Evolutionary conservation across 495 filamentous ascomycete genomes (phyloP), one percentile per base, ranked within the genome.

Genomic region (Penicillium egyptiacum): DNA sequence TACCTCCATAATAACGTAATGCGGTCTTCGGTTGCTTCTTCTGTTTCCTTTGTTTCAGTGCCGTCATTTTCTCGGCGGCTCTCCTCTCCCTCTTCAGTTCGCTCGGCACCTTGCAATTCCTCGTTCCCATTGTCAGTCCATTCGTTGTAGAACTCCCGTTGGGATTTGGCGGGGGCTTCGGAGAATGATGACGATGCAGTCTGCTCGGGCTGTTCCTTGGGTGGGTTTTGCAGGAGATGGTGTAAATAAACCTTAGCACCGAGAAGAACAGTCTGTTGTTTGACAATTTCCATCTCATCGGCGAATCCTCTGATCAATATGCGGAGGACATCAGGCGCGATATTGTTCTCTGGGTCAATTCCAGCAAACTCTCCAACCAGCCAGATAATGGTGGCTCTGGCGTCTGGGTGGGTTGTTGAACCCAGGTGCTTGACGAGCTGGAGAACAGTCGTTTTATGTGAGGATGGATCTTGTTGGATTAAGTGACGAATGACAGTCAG

Each of bases 161-260:
- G 60, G 4, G 49, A 45, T 7, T 59, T 64, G 17, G 55, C 42
- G 10, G 64, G n/a, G 7, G 26, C 41, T 14, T 61, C 50, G 0
- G 56, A 39, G 1, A 46, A n/a, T 43, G 56, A 23, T 48, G 51
- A n/a, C 14, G 49, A n/a, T 7, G 14, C 17, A 5, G 37, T 1
- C 22, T 46, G 42, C 22, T 62, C 56, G 16, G 60, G 42, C 45
- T 65, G 42, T 42, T 74, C 66, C 30, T 70, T 55, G 2, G 67
- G 67, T 25, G 82, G 78, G 57, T 92, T 93, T 37, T 69, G 69
- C 16, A 80, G 39, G 19, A 97, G 74, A 66, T 95, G 81, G 64
- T 96, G 90, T 4, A 97, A 81, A 67, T 98, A 97, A 6, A 97
- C 91, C 60, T 96, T 97, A 11, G 95, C 93, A 14, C 90, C 94